Evolutionary conservation across 2,329 filamentous ascomycete genomes (phyloP).

Genomic region (Botrytis elliptica): DNA sequence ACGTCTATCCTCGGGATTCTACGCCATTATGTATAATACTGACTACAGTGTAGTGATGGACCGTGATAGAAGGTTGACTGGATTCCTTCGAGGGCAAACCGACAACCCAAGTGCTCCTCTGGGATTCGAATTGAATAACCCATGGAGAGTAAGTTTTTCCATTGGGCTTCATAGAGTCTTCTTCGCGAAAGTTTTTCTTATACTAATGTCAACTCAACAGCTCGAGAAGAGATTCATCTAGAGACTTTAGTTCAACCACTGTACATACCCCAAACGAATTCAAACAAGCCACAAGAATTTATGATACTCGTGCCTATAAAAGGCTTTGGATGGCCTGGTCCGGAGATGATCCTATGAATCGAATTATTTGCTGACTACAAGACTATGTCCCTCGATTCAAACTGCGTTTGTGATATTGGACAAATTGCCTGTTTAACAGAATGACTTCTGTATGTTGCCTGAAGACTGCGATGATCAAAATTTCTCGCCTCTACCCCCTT

Average conservation of each 20-base stretch:
- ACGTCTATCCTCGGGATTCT: not conserved
- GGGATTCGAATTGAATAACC: slow-evolving; percentile 45
- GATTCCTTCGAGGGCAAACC: slow-evolving; percentile 42
- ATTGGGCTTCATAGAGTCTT: not conserved
- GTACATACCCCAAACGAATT: slow-evolving; percentile 27
- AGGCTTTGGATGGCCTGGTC: not conserved
- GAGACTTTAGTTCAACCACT: slow-evolving; percentile 20
- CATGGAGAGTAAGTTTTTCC: slow-evolving; percentile 42
- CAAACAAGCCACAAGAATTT: slow-evolving; percentile 9
- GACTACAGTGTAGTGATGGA: slow-evolving; percentile 43
- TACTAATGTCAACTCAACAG: slow-evolving; percentile 27
- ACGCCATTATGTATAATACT: slow-evolving; percentile 19
- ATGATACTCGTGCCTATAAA: not conserved
- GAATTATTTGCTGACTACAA: not conserved
- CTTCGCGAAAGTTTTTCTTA: not conserved
- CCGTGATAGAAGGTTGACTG: slow-evolving; percentile 44
- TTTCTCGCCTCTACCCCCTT: not conserved
- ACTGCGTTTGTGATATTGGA: not conserved
- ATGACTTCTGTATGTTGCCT: not conserved
- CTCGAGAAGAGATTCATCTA: slow-evolving; percentile 38
- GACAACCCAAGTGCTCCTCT: slow-evolving; percentile 41
- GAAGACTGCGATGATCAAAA: not conserved
- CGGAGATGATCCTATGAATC: not conserved
- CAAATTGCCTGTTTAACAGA: not conserved
- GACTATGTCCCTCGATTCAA: not conserved